These are phyloP conservation scores for Inonotus obliquus DNA, from an alignment of 1,284 basidiomycete species.

Conservation along the genomic window DNA sequence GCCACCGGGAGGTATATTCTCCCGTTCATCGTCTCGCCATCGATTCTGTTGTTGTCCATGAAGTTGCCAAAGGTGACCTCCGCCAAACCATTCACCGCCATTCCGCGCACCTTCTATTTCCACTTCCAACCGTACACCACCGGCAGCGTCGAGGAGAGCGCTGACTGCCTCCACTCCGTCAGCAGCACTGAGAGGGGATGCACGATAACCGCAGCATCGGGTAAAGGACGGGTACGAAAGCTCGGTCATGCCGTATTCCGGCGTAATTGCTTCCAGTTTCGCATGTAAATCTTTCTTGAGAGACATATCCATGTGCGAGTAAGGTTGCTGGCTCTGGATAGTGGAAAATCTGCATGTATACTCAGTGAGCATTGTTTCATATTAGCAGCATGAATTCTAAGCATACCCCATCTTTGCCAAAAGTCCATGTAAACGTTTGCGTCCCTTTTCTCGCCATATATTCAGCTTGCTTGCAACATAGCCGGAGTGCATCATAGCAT, in stretches of 20 bases:
- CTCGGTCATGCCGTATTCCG: slow-evolving; percentile 96
- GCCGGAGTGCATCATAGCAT: slow-evolving; percentile 95
- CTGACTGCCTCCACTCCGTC: slow-evolving; percentile 91
- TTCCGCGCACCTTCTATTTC: slow-evolving; percentile 80
- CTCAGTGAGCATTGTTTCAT: not conserved
- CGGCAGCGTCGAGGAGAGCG: slow-evolving; percentile 88
- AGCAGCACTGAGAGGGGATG: slow-evolving; percentile 83
- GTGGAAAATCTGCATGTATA: slow-evolving; percentile 74
- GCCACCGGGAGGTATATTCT: slow-evolving; percentile 38
- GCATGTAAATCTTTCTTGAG: slow-evolving; percentile 79
- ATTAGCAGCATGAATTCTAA: not conserved
- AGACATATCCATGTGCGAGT: slow-evolving; percentile 94
- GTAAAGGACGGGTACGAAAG: slow-evolving; percentile 92
- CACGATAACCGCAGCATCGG: slow-evolving; percentile 85
- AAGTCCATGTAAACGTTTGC: slow-evolving; percentile 84
- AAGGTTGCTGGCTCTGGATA: slow-evolving; percentile 89
- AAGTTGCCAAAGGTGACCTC: slow-evolving; percentile 66
- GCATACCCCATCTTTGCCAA: slow-evolving; percentile 97
- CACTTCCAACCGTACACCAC: slow-evolving; percentile 85
- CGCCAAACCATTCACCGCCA: slow-evolving; percentile 89
- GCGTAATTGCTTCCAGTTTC: slow-evolving; percentile 87
- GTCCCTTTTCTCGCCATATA: slow-evolving; percentile 93
- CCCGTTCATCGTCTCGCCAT: slow-evolving; percentile 41
- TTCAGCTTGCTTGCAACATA: slow-evolving; percentile 95
- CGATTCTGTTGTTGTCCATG: slow-evolving; percentile 40